These are phyloP conservation scores for Nematocida parisii DNA, from an alignment of 371 early-diverging fungal species.

Conservation along the genomic window DNA sequence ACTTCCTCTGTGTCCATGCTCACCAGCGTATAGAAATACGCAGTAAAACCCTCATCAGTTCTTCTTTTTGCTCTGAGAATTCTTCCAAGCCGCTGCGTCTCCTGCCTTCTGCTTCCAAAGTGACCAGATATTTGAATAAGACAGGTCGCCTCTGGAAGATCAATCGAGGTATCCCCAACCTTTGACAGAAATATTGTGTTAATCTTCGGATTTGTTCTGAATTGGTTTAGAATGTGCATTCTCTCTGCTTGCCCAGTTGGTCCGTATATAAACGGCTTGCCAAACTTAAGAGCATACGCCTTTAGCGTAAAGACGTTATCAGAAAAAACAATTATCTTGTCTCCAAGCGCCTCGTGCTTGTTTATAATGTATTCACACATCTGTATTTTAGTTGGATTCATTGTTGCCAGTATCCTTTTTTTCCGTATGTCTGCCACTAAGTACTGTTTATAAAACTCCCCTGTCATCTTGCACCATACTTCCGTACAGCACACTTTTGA, in stretches of 20 bases:
- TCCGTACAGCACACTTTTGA: slow-evolving; percentile 94
- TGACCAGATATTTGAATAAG: slow-evolving; percentile 96
- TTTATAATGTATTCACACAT: slow-evolving; percentile 91
- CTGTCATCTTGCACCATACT: slow-evolving; percentile 98
- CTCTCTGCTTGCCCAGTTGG: slow-evolving; percentile 89
- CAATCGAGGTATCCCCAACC: slow-evolving; percentile 98
- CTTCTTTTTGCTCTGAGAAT: slow-evolving; percentile 91
- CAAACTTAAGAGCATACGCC: slow-evolving; percentile 83
- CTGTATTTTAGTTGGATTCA: slow-evolving; percentile 97
- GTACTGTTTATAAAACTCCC: slow-evolving; percentile 92
- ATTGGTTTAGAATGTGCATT: slow-evolving; percentile 85
- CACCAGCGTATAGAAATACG: slow-evolving; percentile 94
- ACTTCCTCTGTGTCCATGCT: slow-evolving; percentile 97
- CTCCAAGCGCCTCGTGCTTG: slow-evolving; percentile 87
- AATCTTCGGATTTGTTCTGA: slow-evolving; percentile 83
- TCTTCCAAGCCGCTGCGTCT: slow-evolving; percentile 89
- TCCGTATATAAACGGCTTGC: slow-evolving; percentile 90
- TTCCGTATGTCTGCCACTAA: slow-evolving; percentile 72
- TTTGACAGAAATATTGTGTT: slow-evolving; percentile 95
- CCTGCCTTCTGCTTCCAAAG: slow-evolving; percentile 96
- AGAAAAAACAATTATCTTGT: slow-evolving; percentile 98
- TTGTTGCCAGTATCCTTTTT: slow-evolving; percentile 80
- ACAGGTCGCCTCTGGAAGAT: slow-evolving; percentile 97
- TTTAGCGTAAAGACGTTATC: slow-evolving; percentile 94
- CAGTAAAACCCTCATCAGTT: slow-evolving; percentile 88